A percentile compares a stretch with the other conserved stretches of the same genome.
Conservation (phyloP, 345 rosid species). For the Pelargonium nanum region DNA sequence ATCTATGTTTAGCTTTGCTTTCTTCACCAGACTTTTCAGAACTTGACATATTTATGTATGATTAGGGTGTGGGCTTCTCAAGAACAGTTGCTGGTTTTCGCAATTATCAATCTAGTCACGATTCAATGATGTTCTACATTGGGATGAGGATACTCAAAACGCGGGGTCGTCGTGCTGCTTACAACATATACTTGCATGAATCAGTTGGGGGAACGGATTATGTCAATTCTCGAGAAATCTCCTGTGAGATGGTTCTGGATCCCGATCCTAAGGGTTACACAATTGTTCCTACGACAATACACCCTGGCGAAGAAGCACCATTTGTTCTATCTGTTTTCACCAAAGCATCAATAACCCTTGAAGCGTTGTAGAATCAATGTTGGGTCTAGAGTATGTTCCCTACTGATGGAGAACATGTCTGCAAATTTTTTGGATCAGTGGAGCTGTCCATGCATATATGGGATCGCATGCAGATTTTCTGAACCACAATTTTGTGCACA, state of each 20-base stretch:
- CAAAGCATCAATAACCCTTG: constrained; percentile 75
- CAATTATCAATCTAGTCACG: constrained; percentile 91
- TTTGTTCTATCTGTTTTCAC: constrained; percentile 96
- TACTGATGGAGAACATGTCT: constrained; percentile 17
- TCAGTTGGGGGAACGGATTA: constrained; percentile 99
- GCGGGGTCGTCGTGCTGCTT: constrained; percentile 93
- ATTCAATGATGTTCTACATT: constrained; percentile 86
- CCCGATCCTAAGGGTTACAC: constrained; percentile 99
- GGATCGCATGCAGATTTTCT: constrained; percentile 12
- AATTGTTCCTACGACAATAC: constrained; percentile 96
- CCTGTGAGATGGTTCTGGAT: constrained; percentile 99
- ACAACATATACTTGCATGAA: constrained; percentile 90
- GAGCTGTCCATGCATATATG: constrained; percentile 26
- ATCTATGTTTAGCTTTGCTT: not conserved
- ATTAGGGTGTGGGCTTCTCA: constrained; percentile 94
- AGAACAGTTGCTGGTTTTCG: constrained; percentile 91
- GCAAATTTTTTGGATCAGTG: constrained; percentile 24
- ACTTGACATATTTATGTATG: constrained; percentile 5
- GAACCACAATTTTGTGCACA: constrained; percentile 14
- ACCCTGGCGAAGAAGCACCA: constrained; percentile 99
- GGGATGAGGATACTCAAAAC: constrained; percentile 98
- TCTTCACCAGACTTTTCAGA: not conserved
- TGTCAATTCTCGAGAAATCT: constrained; percentile 98
- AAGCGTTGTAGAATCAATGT: constrained; percentile 41
- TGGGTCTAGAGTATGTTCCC: constrained; percentile 17